Conservation (phyloP, 2,329 filamentous ascomycete species). For the Arthrobotrys sinensis region DNA sequence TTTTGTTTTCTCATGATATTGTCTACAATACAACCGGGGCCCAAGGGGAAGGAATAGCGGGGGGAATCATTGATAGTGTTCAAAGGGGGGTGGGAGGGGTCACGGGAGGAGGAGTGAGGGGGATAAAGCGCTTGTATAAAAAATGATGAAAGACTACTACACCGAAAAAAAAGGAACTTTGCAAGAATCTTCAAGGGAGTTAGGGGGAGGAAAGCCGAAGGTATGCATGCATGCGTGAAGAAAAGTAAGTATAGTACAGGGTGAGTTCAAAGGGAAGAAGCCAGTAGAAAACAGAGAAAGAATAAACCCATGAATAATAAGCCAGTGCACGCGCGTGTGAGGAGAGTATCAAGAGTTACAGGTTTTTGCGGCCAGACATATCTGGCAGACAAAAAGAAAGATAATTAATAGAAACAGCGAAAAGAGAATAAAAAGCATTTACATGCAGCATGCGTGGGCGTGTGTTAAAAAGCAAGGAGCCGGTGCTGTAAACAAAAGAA, state of each 20-base stretch:
- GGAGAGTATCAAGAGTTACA: conserved; percentile 7
- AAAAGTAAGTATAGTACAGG: conserved; percentile 14
- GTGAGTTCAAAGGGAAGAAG: background rate
- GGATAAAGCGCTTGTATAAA: background rate
- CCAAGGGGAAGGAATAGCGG: background rate
- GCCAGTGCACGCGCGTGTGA: background rate
- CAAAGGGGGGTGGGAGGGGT: no score
- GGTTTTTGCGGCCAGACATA: conserved; percentile 5
- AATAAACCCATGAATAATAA: background rate
- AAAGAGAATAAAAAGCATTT: conserved; percentile 14
- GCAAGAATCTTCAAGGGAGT: no score
- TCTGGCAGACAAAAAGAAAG: background rate
- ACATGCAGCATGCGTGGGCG: conserved; percentile 13
- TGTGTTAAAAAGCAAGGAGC: background rate
- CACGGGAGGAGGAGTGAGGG: background rate
- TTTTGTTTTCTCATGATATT: background rate
- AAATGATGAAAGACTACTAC: conserved; percentile 1
- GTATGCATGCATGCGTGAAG: background rate
- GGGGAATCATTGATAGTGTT: background rate
- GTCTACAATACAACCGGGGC: conserved; percentile 3
- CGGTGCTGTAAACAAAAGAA: background rate
- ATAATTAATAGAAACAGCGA: conserved; percentile 13
- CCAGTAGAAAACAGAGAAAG: background rate
- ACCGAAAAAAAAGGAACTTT: background rate
- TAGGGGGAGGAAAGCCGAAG: background rate